A percentile compares a stretch with the other conserved stretches of the same genome.
Evolutionary conservation across 257 asterid species (phyloP).

Genomic region (Lavandula angustifolia): DNA sequence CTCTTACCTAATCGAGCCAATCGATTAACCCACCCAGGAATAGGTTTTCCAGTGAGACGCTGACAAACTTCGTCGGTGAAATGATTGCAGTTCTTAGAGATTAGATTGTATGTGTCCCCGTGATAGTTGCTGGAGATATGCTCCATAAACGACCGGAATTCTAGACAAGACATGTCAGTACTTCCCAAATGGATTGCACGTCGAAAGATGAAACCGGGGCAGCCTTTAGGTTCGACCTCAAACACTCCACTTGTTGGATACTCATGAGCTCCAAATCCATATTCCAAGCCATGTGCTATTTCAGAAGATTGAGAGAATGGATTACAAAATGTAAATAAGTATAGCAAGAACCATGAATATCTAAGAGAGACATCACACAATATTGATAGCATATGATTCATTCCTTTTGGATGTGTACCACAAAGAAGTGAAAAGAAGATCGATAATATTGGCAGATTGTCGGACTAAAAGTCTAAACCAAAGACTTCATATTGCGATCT

Average conservation of each 20-base stretch:
- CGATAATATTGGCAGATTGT: not conserved
- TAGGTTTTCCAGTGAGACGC: constrained; percentile 73
- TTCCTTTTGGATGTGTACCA: not conserved
- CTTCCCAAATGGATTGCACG: constrained; percentile 77
- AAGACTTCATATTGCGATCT: not conserved
- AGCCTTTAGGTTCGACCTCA: constrained; percentile 87
- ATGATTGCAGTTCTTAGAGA: constrained; percentile 92
- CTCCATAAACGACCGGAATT: constrained; percentile 78
- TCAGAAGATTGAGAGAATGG: constrained; percentile 24
- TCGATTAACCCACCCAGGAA: constrained; percentile 96
- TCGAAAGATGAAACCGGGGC: constrained; percentile 89
- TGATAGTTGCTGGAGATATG: constrained; percentile 68
- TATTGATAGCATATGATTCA: not conserved
- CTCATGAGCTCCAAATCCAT: constrained; percentile 93
- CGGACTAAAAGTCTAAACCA: not conserved
- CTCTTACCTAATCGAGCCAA: constrained; percentile 80
- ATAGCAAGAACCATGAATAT: constrained; percentile 9
- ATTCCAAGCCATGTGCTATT: constrained; percentile 82
- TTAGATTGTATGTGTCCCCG: constrained; percentile 85
- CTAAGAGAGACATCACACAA: constrained; percentile 8
- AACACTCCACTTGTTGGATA: constrained; percentile 85
- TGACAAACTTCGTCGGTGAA: constrained; percentile 76
- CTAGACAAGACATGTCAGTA: constrained; percentile 73
- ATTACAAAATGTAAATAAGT: not conserved
- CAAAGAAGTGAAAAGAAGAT: not conserved